Evolutionary conservation across 2,329 filamentous ascomycete species (phyloP).

Genomic region (Helicocarpus griseus): DNA sequence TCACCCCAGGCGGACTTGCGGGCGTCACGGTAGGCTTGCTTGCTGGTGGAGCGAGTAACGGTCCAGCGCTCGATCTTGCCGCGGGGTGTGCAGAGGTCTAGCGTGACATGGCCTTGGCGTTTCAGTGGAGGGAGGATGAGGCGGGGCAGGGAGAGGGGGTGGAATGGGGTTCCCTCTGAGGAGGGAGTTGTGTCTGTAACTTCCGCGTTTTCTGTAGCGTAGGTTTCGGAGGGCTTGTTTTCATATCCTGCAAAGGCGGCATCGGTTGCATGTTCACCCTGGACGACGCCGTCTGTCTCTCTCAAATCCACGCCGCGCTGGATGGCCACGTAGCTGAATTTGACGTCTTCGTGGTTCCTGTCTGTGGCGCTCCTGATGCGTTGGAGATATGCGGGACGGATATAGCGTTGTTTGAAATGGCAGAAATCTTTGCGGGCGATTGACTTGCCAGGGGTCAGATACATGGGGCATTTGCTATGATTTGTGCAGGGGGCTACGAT

Average conservation of each 20-base stretch:
- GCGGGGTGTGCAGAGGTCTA: slow-evolving; percentile 82
- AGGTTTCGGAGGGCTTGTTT: slow-evolving; percentile 18
- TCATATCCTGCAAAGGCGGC: slow-evolving; percentile 67
- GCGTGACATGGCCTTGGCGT: slow-evolving; percentile 72
- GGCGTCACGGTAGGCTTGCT: slow-evolving; percentile 80
- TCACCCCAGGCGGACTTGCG: slow-evolving; percentile 88
- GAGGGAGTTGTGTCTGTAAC: slow-evolving; percentile 2
- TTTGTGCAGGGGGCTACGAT: slow-evolving; percentile 69
- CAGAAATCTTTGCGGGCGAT: slow-evolving; percentile 80
- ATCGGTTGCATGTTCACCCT: slow-evolving; percentile 50
- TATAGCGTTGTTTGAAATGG: slow-evolving; percentile 81
- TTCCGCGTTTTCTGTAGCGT: too few species aligned
- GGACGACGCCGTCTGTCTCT: slow-evolving; percentile 28
- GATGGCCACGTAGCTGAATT: slow-evolving; percentile 82
- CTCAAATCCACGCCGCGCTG: slow-evolving; percentile 62
- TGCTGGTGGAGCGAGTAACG: slow-evolving; percentile 70
- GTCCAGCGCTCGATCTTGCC: slow-evolving; percentile 90
- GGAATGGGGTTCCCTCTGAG: slow-evolving; percentile 17
- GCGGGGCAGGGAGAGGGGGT: slow-evolving; percentile 66
- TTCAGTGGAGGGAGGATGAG: slow-evolving; percentile 74
- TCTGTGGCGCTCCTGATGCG: slow-evolving; percentile 56
- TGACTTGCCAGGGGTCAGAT: slow-evolving; percentile 58
- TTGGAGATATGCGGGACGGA: slow-evolving; percentile 73
- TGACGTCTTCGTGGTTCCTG: slow-evolving; percentile 79
- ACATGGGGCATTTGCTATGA: slow-evolving; percentile 83